These are phyloP conservation scores for Aureobasidium sp. DNA, from an alignment of 2,329 filamentous ascomycete species.

Conservation along the genomic window DNA sequence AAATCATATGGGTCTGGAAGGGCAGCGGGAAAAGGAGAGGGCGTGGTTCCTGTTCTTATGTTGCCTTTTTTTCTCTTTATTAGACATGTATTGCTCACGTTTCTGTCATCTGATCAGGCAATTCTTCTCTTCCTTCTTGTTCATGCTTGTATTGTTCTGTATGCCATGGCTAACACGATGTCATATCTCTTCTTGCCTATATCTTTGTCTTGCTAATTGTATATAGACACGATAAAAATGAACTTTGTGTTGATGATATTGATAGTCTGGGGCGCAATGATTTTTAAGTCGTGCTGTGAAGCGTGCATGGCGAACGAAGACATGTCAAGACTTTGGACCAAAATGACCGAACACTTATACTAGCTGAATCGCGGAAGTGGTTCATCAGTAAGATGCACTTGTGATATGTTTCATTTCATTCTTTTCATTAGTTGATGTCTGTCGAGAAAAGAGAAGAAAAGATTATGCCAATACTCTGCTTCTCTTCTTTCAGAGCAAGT, in stretches of 20 bases:
- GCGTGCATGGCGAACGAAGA: too few relatives aligned
- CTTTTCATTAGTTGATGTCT: neutral
- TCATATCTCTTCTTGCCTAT: neutral
- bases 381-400: neutral
- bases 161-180: neutral
- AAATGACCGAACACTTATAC: too few relatives aligned
- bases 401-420: neutral
- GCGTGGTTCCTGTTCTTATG: neutral
- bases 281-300: neutral
- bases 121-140: neutral
- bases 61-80: too few relatives aligned
- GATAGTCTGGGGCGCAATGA: too few relatives aligned
- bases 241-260: neutral
- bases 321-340: too few relatives aligned
- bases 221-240: neutral
- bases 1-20: neutral
- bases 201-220: neutral
- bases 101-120: neutral
- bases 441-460: neutral
- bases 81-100: neutral
- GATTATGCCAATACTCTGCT: neutral
- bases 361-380: too few relatives aligned
- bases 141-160: neutral
- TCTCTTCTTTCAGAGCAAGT: neutral
- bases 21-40: neutral